Base-by-base conservation (phyloP, 192 early-diverging fungal species). In the Mortierella claussenii region DNA sequence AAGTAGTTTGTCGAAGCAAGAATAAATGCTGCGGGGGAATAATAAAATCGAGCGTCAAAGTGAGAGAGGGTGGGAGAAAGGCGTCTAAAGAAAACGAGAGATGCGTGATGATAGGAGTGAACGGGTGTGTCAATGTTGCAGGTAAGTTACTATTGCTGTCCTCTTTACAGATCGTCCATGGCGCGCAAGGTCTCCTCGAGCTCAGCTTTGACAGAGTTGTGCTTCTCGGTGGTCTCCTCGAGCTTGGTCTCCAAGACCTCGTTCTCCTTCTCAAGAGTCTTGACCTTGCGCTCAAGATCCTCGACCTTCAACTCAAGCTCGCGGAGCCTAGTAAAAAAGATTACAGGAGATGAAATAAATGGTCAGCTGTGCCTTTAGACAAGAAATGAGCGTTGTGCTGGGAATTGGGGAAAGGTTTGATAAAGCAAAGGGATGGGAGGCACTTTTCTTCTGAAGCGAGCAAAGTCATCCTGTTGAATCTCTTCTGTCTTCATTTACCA, bases 211-310 rank as follows among this genome's bases (percentile, higher is more conserved):
- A 85, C 68, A n/a, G 64, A 58, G 7, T 61, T 49, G 82, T 83
- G 85, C 79, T 93, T 88, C 17, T 63, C 69, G 26, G 79, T 78
- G 24, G 85, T 59, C 53, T 89, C 87, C 59, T 93, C 92, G 68
- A 87, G 70, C 82, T 89, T 88, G 42, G 69, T 69, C 74, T 96
- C 96, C 36, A 89, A 75, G 24, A 80, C 84, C 47, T 80, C 69
- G 66, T 82, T 84, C 48, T 94, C 88, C 51, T 69, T 82, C 66
- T 95, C 94, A 51, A 94, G 65, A 70, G 91, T 88, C 31, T 87
- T 87, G 21, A 90, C 87, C 79, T 89, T 92, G 70, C 96, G 91
- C 80, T 98, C 94, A 70, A 92, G 88, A 56, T 89, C 87, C 81
- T 97, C 96, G 68, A 90, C 86, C 73, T 86, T 85, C 48, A 97